Conservation (phyloP, 441 rosid genomes). For the Erodium trifolium region DNA sequence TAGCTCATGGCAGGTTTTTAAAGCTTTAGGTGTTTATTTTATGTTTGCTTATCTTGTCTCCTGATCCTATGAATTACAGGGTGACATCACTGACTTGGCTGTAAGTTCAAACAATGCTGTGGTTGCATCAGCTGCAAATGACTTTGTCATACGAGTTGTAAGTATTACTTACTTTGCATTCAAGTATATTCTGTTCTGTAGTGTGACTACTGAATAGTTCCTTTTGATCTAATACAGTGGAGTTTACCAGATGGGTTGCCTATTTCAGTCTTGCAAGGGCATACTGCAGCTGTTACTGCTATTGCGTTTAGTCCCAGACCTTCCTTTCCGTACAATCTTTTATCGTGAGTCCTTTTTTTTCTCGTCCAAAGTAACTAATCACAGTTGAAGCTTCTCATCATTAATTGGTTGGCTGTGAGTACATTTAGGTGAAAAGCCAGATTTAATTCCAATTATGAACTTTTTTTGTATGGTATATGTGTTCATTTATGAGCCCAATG, state of each 20-base stretch:
- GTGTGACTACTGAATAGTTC: slow-evolving; percentile 18
- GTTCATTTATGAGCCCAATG: not conserved
- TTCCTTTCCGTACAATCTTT: slow-evolving; percentile 75
- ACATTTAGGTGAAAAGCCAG: slow-evolving; percentile 4
- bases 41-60: slow-evolving; percentile 14
- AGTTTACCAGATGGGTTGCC: slow-evolving; percentile 98
- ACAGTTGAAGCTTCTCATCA: slow-evolving; percentile 15
- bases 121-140: slow-evolving; percentile 98
- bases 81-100: slow-evolving; percentile 99
- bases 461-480: slow-evolving; percentile 16
- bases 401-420: slow-evolving; percentile 12
- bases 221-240: slow-evolving; percentile 60
- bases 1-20: slow-evolving; percentile 12
- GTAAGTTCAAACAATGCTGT: slow-evolving; percentile 87
- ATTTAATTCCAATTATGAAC: slow-evolving; percentile 13
- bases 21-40: slow-evolving; percentile 19
- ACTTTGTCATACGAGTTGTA: slow-evolving; percentile 89
- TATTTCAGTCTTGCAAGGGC: slow-evolving; percentile 87
- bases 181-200: slow-evolving; percentile 12
- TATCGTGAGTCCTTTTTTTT: slow-evolving; percentile 64
- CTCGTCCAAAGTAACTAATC: slow-evolving; percentile 14
- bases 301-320: slow-evolving; percentile 90
- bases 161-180: slow-evolving; percentile 29
- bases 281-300: slow-evolving; percentile 94
- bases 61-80: slow-evolving; percentile 45